phyloP scores from a whole-genome alignment of 345 rosid species.

The Turnera subulata region DNA sequence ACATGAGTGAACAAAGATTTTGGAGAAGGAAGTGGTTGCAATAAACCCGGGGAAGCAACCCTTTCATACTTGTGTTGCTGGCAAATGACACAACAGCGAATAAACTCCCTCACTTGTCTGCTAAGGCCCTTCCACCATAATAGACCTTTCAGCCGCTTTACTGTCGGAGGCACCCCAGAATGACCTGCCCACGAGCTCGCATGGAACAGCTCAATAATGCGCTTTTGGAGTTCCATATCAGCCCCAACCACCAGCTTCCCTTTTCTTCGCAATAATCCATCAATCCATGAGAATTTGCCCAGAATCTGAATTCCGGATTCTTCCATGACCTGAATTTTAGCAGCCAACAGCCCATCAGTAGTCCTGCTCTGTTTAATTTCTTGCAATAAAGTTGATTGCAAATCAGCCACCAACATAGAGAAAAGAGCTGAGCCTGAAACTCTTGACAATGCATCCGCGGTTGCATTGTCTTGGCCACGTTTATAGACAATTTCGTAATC shows the following conservation, averaged over 20 bases:
- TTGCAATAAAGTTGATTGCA: too few relatives aligned
- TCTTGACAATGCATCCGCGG: background rate
- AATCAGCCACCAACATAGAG: background rate
- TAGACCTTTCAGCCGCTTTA: background rate
- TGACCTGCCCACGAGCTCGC: background rate
- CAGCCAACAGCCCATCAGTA: background rate
- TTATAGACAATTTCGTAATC: background rate
- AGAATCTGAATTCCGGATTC: background rate
- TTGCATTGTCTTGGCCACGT: background rate
- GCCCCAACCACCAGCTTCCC: background rate
- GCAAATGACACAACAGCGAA: background rate
- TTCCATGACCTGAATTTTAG: background rate
- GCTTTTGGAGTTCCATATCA: slow-evolving; percentile 4
- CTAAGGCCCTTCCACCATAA: background rate
- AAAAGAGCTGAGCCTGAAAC: background rate
- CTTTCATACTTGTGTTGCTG: background rate
- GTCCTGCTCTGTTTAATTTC: too few relatives aligned
- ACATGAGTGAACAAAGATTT: background rate
- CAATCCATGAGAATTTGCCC: background rate
- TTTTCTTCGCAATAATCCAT: background rate
- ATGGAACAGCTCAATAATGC: background rate
- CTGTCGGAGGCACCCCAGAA: background rate
- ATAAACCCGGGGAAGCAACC: background rate
- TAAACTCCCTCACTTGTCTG: background rate
- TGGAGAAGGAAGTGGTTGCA: background rate